Evolutionary conservation across 371 early-diverging fungal species (phyloP), one percentile per base, ranked within the genome.

Genomic region (Mortierella sp.): DNA sequence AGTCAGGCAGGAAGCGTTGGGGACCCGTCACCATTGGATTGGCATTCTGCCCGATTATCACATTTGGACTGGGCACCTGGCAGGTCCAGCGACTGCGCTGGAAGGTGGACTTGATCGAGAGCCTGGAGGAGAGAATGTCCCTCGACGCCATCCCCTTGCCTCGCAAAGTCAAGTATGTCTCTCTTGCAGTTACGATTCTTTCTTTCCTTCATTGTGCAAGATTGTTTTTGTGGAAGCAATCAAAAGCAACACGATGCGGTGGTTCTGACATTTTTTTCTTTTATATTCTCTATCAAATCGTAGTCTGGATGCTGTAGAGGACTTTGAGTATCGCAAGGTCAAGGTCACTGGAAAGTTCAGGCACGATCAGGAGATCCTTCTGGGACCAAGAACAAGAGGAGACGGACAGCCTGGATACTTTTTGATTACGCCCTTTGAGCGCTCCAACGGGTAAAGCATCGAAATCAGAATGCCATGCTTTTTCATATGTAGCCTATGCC

Each of bases 11-110:
- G 41, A 64, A 73, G 45, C 79, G 75, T 10, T 83, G 83, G 83
- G 66, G 72, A 0, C 83, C 83, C 85, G 16, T 90, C 87, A 53
- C 90, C 79, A 44, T 86, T 73, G 73, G 77, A 76, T 26, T 86
- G 86, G 77, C 91, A 85, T 75, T 92, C 0, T 88, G 97, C 44
- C 98, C 98, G 0, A 87, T 94, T 52, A 86, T 92, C 44, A 94
- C 96, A 1, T 94, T 97, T 85, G 92, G 92, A 2, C 90, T 98
- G 11, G 97, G 97, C 1, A 92, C 91, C 19, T 98, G 98, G 97
- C 98, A 98, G 85, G 91, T 95, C 1, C 93, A 96, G 75, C 90
- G 98, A 24, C 89, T 97, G 66, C 92, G 92, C 39, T 97, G 97
- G 97, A 98, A 98, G 85, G 89, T 92, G 4, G 88, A 90, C 47